These are phyloP conservation scores for Pseudogymnoascus sp. DNA, from an alignment of 2,329 filamentous ascomycete species.

Conservation along the genomic window DNA sequence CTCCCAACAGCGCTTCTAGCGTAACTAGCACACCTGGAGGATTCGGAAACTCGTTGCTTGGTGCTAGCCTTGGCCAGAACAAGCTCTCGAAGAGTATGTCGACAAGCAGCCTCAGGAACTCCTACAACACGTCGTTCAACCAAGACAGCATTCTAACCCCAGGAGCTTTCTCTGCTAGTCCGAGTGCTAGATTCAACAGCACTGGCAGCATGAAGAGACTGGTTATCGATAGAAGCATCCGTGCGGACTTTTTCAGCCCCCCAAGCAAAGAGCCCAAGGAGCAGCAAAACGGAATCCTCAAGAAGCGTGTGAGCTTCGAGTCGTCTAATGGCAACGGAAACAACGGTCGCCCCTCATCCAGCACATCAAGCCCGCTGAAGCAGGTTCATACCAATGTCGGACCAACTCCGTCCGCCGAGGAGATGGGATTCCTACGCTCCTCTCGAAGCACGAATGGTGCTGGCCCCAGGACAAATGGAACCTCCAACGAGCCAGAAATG, in stretches of 20 bases:
- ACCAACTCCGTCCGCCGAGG: conserved; percentile 49
- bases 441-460: conserved; percentile 41
- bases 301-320: conserved; percentile 92
- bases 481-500: conserved; percentile 51
- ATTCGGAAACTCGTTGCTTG: conserved; percentile 59
- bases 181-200: conserved; percentile 57
- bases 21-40: conserved; percentile 61
- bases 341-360: conserved; percentile 38
- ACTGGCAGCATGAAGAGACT: conserved; percentile 78
- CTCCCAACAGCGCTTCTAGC: conserved; percentile 65
- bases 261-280: conserved; percentile 50
- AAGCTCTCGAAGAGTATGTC: conserved; percentile 83
- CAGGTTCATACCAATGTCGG: conserved; percentile 35
- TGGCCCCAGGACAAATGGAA: conserved; percentile 32
- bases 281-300: conserved; percentile 39
- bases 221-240: conserved; percentile 81
- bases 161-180: conserved; percentile 71
- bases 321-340: conserved; percentile 48
- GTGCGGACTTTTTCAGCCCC: conserved; percentile 63
- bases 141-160: conserved; percentile 84
- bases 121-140: conserved; percentile 71
- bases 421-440: conserved; percentile 52
- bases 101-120: conserved; percentile 76
- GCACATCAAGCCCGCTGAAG: conserved; percentile 29
- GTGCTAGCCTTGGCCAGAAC: conserved; percentile 51